Conservation (phyloP, 2,329 filamentous ascomycete genomes). For the Aspergillus amoenus region DNA sequence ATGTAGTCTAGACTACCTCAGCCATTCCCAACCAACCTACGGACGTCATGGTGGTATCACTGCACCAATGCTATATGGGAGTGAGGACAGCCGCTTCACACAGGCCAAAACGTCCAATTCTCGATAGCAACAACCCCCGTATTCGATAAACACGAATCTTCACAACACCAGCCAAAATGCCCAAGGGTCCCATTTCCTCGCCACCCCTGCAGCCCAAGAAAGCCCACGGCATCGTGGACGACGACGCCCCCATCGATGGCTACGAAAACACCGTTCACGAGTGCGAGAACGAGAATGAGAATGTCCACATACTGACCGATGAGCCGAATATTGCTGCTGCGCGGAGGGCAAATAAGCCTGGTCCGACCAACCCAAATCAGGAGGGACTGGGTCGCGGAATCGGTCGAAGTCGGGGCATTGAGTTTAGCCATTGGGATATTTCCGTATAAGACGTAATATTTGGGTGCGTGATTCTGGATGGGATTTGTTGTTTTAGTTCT, state of each 20-base stretch:
- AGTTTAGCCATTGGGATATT: not conserved
- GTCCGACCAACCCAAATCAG: not conserved
- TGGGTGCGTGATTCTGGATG: not conserved
- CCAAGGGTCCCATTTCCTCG: constrained; percentile 1
- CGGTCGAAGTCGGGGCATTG: not conserved
- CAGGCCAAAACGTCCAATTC: too few species aligned
- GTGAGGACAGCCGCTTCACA: not conserved
- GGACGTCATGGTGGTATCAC: too few species aligned
- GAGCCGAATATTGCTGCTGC: constrained; percentile 5
- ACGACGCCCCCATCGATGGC: constrained; percentile 17
- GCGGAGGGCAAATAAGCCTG: not conserved
- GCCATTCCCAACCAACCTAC: too few species aligned
- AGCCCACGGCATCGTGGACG: constrained; percentile 14
- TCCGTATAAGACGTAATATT: not conserved
- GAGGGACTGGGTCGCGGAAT: not conserved
- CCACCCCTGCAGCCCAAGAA: not conserved
- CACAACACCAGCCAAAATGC: not conserved
- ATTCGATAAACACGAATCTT: not conserved
- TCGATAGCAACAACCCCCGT: not conserved
- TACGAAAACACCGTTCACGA: constrained; percentile 13
- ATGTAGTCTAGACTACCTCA: too few species aligned
- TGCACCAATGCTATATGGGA: not conserved
- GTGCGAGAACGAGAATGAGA: not conserved
- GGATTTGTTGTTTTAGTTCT: not conserved
- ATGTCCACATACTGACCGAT: not conserved